Percentiles rank a stretch among this genome's conserved stretches.
These are phyloP conservation scores for Uncinocarpus reesii DNA, from an alignment of 2,329 filamentous ascomycete genomes.

Conservation along the genomic window DNA sequence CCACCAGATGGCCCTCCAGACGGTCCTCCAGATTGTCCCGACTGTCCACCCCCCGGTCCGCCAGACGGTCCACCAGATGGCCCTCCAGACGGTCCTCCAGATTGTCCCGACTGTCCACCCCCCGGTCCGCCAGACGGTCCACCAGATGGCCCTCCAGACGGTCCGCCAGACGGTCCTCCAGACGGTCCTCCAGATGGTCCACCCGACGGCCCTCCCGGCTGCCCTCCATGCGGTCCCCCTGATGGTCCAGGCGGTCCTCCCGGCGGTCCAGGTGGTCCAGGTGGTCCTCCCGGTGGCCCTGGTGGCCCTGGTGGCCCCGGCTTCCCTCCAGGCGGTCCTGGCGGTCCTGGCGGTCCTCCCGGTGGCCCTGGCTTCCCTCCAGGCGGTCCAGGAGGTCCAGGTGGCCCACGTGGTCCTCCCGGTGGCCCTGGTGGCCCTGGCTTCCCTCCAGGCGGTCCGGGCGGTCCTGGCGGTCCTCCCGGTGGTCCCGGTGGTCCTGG, in stretches of 20 bases:
- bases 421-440: background rate
- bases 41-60: no score
- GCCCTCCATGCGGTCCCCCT: background rate
- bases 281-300: background rate
- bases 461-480: background rate
- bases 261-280: background rate
- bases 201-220: background rate
- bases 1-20: background rate
- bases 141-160: background rate
- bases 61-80: background rate
- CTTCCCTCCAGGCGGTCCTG: background rate
- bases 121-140: background rate
- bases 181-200: slow-evolving; percentile 1
- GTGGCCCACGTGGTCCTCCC: background rate
- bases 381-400: background rate
- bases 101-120: background rate
- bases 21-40: no score
- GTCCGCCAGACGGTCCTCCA: background rate
- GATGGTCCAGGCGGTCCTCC: background rate
- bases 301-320: background rate
- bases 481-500: background rate
- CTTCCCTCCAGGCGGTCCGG: background rate
- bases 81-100: background rate
- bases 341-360: background rate
- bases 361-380: background rate